Evolutionary conservation across 306 rosid species (phyloP), one percentile per base, ranked within the genome.

Genomic region (Carpinus fangiana): DNA sequence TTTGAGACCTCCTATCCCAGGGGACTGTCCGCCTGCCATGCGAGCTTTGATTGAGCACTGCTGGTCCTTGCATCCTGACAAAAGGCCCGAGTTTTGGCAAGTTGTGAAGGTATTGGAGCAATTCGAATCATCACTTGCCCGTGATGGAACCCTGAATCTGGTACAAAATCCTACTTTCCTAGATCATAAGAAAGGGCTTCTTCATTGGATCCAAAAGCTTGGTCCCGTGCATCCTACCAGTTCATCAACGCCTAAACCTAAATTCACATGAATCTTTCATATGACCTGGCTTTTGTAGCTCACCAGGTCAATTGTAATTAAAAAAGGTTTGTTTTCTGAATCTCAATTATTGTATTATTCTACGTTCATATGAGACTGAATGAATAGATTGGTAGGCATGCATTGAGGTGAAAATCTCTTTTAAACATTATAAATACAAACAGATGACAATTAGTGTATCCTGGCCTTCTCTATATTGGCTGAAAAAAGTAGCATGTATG

Each of bases 21-120:
- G 80, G 46, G 34, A 56, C 77, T 96, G 98, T 45, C 93, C 93
- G 4, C 75, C 88, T 54, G 94, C 91, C 1, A 84, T 96, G 92
- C 80, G 87, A 83, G 93, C 91, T 9, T 83, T 96, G 69, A 93
- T 96, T 11, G 94, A 93, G 86, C 98, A 91, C 73, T 93, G 99
- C 66, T 96, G 98, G 99, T 85, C 91, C 12, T 73, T 75, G 78
- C 96, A 90, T 54, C 88, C 97, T 3, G 94, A 90, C 0, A 93
- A 91, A 86, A 85, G 99, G 84, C 97, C 96, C 0, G 97, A 96
- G 72, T 96, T 93, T 78, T 91, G 96, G 94, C 97, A 93, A 82
- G 59, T 96, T 69, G 99, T 93, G 28, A 96, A 89, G 89, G 92
- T 90, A 43, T 81, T 96, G n/a, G 96, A 93, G 85, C 88, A 90